phyloP scores from a whole-genome alignment of 768 basidiomycete genomes.

The Naganishia randhawae region DNA sequence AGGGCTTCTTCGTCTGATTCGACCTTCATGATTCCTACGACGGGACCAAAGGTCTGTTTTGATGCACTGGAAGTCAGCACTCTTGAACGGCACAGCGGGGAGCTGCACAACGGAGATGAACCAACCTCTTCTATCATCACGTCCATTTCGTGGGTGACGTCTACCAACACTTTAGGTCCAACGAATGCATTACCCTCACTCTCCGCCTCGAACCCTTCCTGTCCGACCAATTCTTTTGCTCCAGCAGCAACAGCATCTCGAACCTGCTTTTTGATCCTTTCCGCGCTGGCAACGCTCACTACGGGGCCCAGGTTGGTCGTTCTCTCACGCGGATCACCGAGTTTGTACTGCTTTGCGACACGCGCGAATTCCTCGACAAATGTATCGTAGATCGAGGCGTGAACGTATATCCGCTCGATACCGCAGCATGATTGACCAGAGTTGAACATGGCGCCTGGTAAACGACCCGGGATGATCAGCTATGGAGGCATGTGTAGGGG shows the following conservation, averaged over 20 bases:
- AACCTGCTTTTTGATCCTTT: conserved; percentile 79
- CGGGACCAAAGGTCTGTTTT: conserved; percentile 90
- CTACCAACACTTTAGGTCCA: conserved; percentile 80
- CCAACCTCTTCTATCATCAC: conserved; percentile 69
- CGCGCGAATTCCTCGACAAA: conserved; percentile 74
- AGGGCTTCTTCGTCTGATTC: conserved; percentile 78
- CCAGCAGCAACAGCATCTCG: conserved; percentile 78
- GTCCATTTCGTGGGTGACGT: conserved; percentile 91
- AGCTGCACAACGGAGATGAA: conserved; percentile 52
- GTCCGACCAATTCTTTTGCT: conserved; percentile 70
- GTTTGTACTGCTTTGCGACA: conserved; percentile 73
- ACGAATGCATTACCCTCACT: conserved; percentile 75
- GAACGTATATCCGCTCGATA: conserved; percentile 94
- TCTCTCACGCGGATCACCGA: conserved; percentile 75
- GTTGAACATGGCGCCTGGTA: conserved; percentile 83
- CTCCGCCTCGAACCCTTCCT: conserved; percentile 60
- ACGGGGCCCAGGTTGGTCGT: conserved; percentile 87
- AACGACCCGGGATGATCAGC: not conserved
- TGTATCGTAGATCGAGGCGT: conserved; percentile 71
- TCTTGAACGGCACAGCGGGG: not conserved
- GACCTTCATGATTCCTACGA: conserved; percentile 89
- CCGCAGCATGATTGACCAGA: conserved; percentile 97
- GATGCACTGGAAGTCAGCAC: conserved; percentile 54
- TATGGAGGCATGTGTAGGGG: not conserved
- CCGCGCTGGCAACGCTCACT: conserved; percentile 78